These are phyloP conservation scores for Crotalaria pallida DNA, from an alignment of 306 rosid genomes.

Conservation along the genomic window DNA sequence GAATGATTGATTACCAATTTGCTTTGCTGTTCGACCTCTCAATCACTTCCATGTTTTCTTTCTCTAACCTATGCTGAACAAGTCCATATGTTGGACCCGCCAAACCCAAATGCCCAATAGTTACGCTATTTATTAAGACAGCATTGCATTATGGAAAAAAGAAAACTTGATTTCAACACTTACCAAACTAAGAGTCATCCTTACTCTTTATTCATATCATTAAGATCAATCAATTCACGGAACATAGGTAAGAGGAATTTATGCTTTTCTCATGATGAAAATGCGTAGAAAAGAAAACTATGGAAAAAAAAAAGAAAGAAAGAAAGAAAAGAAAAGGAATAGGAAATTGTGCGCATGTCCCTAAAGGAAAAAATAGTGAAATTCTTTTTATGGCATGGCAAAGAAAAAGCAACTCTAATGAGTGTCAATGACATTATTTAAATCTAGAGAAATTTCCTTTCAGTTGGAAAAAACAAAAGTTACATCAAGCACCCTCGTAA, in stretches of 20 bases:
- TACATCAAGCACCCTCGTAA: conserved; percentile 7
- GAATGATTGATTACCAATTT: conserved; percentile 17
- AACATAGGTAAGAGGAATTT: neutral
- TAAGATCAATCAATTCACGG: neutral
- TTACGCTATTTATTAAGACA: conserved; percentile 30
- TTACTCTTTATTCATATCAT: neutral
- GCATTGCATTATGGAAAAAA: neutral
- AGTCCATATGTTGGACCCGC: conserved; percentile 28
- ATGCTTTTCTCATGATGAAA: no score
- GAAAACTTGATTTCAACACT: conserved; percentile 25
- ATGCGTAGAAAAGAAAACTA: no score
- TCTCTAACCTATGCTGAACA: neutral
- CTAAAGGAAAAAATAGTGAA: neutral
- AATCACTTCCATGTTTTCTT: conserved; percentile 11
- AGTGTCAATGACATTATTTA: neutral
- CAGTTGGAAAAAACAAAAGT: neutral
- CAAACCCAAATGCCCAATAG: conserved; percentile 13
- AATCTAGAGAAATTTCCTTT: neutral
- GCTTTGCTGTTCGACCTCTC: neutral
- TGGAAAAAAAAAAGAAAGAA: no score
- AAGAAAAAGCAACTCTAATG: conserved; percentile 11
- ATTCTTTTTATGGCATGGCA: conserved; percentile 4
- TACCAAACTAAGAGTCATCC: conserved; percentile 6
- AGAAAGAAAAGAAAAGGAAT: neutral
- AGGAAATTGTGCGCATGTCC: neutral